Evolutionary conservation across 208 protist species (phyloP), one percentile per base, ranked within the genome.

Genomic region (Trypanosoma congolense): DNA sequence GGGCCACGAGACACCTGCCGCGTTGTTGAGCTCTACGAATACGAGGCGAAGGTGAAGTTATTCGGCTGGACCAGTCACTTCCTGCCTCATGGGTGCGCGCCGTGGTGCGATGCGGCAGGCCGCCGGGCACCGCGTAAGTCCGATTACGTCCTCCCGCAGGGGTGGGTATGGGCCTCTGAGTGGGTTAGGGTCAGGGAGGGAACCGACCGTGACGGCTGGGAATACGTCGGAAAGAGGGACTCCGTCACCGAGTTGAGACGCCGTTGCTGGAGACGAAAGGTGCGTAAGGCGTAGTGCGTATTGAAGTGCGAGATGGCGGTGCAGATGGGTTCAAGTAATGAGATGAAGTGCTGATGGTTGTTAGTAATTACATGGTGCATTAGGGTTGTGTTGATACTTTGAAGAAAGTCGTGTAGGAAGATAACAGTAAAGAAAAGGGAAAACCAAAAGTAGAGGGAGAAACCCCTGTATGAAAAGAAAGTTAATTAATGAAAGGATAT

Each of bases 21-120:
- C 12, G 38, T 54, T 12, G 62, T 80, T 18, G 54, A 58, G 30
- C 25, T 88, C 3, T 87, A 78, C 70, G 81, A 93, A 64, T 81
- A 86, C 57, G 70, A 93, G 40, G 60, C 62, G 18, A 72, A 77
- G 49, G 65, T 68, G 24, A 16, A 70, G 16, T 24, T 87, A 19
- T 55, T 82, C 30, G 83, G 66, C 16, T 92, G 84, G 80, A 64
- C 72, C 12, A 79, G 65, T 53, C 49, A 50, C 12, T 61, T 65
- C 35, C 71, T 88, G 29, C 68, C 78, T 12, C 41, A 66, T 1
- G 65, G 73, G 38, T 78, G 47, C 53, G 49, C 83, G 0, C 55
- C 54, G 29, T 93, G 87, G 81, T 72, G 85, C 60, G 73, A 80
- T 42, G 31, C 42, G n/a, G 48, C 72, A 44, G 87, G 87, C 28